Conservation (phyloP, 805 yeast genomes). For the Scheffersomyces lignosus region DNA sequence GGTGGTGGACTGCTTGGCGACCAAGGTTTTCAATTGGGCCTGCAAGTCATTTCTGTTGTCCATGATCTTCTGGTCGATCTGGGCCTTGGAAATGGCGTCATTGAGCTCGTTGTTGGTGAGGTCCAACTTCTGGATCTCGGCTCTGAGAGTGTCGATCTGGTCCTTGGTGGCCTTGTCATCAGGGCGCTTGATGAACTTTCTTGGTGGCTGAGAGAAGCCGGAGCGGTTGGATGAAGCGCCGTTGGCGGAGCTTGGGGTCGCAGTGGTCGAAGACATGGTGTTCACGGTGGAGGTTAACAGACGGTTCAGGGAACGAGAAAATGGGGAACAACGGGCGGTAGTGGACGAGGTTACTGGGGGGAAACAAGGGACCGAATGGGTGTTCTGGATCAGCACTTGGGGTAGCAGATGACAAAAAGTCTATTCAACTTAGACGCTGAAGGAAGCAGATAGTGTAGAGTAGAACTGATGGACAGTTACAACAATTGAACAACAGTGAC, state of each 20-base stretch:
- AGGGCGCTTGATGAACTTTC: slow-evolving; percentile 70
- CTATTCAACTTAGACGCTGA: no score
- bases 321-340: no score
- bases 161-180: slow-evolving; percentile 66
- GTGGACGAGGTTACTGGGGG: no score
- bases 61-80: slow-evolving; percentile 29
- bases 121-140: slow-evolving; percentile 65
- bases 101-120: slow-evolving; percentile 50
- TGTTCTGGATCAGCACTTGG: no score
- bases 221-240: slow-evolving; percentile 3
- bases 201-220: no score
- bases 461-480: no score
- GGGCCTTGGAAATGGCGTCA: slow-evolving; percentile 49
- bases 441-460: no score
- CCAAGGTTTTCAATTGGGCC: slow-evolving; percentile 39
- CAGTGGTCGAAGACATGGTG: slow-evolving; percentile 8
- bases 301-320: no score
- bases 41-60: slow-evolving; percentile 36
- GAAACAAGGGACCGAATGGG: no score
- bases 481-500: no score
- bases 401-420: no score
- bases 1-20: slow-evolving; percentile 48
- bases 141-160: slow-evolving; percentile 52
- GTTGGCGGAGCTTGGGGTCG: slow-evolving; percentile 3
- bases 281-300: no score